phyloP scores from a whole-genome alignment of 768 basidiomycete species.

The Tulasnella sp. region DNA sequence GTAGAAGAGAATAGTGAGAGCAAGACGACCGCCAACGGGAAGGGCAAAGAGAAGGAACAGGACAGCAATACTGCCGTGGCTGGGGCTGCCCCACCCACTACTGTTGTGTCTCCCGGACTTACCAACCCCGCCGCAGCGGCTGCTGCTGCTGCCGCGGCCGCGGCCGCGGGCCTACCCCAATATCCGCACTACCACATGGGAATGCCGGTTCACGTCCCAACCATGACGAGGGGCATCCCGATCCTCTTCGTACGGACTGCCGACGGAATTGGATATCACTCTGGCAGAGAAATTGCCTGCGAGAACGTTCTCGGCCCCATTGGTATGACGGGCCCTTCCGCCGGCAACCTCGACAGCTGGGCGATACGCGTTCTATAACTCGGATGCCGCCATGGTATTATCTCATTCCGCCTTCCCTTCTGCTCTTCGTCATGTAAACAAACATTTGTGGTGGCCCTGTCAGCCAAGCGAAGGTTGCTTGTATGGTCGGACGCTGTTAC shows the following conservation, averaged over 20 bases:
- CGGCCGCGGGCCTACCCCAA: not conserved
- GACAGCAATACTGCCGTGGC: constrained; percentile 26
- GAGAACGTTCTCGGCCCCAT: constrained; percentile 56
- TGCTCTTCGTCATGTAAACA: too few relatives aligned
- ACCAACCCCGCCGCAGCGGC: constrained; percentile 24
- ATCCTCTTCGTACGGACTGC: constrained; percentile 66
- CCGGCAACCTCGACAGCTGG: not conserved
- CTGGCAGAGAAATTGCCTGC: constrained; percentile 69
- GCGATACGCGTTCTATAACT: not conserved
- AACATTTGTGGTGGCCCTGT: too few relatives aligned
- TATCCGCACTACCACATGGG: constrained; percentile 15
- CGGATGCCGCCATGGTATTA: too few relatives aligned
- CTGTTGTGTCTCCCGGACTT: constrained; percentile 48
- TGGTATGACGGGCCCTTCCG: constrained; percentile 28
- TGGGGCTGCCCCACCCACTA: constrained; percentile 25
- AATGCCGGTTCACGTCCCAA: constrained; percentile 1
- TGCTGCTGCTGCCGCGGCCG: not conserved
- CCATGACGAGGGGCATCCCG: constrained; percentile 34
- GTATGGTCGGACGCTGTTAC: too few relatives aligned
- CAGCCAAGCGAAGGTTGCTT: too few relatives aligned
- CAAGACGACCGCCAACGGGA: not conserved
- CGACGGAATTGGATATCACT: constrained; percentile 84
- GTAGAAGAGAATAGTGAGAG: not conserved
- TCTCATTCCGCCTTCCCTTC: too few relatives aligned
- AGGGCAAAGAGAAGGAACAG: constrained; percentile 23